phyloP scores from a whole-genome alignment of 2,329 filamentous ascomycete genomes.

The Tolypocladium amazonense region DNA sequence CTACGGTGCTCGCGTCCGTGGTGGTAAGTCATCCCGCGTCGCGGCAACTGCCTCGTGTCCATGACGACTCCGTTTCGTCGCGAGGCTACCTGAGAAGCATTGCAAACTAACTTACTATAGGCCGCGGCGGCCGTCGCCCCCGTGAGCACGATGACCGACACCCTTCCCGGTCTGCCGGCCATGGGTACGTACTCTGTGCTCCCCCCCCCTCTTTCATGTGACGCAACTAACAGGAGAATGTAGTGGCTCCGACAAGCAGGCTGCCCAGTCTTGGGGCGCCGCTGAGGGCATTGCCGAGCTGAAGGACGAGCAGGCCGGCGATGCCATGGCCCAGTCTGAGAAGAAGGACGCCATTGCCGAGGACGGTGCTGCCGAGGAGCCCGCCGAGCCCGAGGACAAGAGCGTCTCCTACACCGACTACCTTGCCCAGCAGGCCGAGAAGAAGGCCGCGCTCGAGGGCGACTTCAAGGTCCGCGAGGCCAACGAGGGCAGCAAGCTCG shows the following conservation, averaged over 20 bases:
- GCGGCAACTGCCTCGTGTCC: background rate
- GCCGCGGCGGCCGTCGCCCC: constrained; percentile 41
- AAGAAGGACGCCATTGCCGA: constrained; percentile 57
- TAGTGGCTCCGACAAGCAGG: constrained; percentile 77
- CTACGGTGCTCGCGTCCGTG: constrained; percentile 51
- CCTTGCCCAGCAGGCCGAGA: constrained; percentile 60
- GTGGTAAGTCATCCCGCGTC: constrained; percentile 30
- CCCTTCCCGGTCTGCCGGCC: constrained; percentile 28
- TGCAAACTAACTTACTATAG: constrained; percentile 17
- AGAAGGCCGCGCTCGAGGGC: constrained; percentile 62
- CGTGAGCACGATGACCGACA: constrained; percentile 48
- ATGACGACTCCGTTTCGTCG: background rate
- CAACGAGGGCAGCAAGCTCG: constrained; percentile 79
- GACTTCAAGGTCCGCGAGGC: constrained; percentile 67
- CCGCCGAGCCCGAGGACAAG: constrained; percentile 69
- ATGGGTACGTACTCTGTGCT: constrained; percentile 29
- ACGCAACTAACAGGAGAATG: constrained; percentile 1
- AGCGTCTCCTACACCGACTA: constrained; percentile 84
- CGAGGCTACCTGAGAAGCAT: background rate
- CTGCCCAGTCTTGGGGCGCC: constrained; percentile 81
- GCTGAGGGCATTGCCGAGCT: constrained; percentile 72
- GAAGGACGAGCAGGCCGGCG: constrained; percentile 85
- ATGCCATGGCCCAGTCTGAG: constrained; percentile 78
- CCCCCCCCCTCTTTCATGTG: background rate
- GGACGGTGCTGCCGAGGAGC: constrained; percentile 34